Evolutionary conservation across 2,329 filamentous ascomycete genomes (phyloP).

Genomic region (Boeremia lycopersici): DNA sequence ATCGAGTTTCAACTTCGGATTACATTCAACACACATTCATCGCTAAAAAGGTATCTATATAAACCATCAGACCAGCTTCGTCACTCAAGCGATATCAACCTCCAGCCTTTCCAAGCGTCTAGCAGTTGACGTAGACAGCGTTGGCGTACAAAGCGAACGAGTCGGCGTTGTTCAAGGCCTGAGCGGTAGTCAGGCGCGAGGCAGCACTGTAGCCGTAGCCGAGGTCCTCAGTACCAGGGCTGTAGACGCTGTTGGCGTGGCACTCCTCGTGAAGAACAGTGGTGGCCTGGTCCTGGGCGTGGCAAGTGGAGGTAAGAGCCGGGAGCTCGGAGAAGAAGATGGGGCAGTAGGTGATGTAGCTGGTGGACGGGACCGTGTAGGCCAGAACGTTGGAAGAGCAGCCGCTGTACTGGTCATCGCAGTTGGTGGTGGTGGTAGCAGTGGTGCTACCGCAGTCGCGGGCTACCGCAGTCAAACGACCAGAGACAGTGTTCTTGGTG

Average conservation of each 20-base stretch:
- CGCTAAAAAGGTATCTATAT: conserved; percentile 9
- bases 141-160: conserved; percentile 63
- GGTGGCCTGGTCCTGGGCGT: conserved; percentile 69
- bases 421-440: conserved; percentile 62
- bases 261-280: conserved; percentile 71
- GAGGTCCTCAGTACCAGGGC: conserved; percentile 62
- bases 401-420: conserved; percentile 61
- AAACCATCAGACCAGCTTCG: neutral
- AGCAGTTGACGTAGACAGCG: conserved; percentile 40
- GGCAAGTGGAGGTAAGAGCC: conserved; percentile 58
- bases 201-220: conserved; percentile 61
- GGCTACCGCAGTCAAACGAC: conserved; percentile 52
- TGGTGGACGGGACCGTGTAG: conserved; percentile 63
- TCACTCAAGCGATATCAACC: neutral
- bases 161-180: conserved; percentile 70
- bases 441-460: conserved; percentile 61
- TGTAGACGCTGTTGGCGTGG: conserved; percentile 62
- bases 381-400: conserved; percentile 60
- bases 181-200: conserved; percentile 51
- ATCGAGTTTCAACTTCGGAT: neutral
- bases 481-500: conserved; percentile 48
- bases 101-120: conserved; percentile 2
- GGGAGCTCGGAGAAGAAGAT: conserved; percentile 64
- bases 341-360: conserved; percentile 67
- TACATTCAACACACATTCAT: conserved; percentile 1